Percentiles rank a stretch among this genome's conserved stretches.
Conservation (phyloP, 208 protist species). For the Leishmania gerbilli region DNA sequence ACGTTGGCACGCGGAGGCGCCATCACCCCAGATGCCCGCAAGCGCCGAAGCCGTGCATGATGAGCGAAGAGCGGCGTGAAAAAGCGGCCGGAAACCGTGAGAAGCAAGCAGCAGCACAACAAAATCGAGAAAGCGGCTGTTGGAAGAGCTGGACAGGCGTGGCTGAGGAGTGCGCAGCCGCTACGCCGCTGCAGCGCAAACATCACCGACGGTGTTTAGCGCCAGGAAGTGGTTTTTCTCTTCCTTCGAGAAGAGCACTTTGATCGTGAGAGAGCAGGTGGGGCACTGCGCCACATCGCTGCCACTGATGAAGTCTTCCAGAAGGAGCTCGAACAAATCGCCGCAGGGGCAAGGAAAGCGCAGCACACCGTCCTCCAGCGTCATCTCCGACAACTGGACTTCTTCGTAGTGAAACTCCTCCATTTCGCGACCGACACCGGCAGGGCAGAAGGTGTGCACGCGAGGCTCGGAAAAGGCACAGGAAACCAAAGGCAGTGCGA, state of each 20-base stretch:
- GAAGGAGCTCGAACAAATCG: slow-evolving; percentile 87
- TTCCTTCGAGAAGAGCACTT: slow-evolving; percentile 67
- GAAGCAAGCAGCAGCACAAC: not conserved
- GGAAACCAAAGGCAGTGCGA: not conserved
- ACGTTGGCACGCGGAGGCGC: not conserved
- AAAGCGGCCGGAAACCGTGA: not conserved
- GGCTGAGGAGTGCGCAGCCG: not conserved
- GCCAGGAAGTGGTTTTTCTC: slow-evolving; percentile 54
- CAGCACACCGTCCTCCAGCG: slow-evolving; percentile 67
- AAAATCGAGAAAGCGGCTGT: not conserved
- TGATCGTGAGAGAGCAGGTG: slow-evolving; percentile 89
- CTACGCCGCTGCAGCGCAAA: slow-evolving; percentile 34
- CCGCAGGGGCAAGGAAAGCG: slow-evolving; percentile 92
- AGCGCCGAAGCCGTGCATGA: not conserved
- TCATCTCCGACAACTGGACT: slow-evolving; percentile 83
- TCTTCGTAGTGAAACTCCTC: slow-evolving; percentile 92
- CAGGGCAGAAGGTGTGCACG: not conserved
- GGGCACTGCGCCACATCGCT: slow-evolving; percentile 84
- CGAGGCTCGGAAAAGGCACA: slow-evolving; percentile 5
- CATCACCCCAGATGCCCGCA: not conserved
- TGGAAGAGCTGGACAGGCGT: not conserved
- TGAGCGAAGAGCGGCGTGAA: not conserved
- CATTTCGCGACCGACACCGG: slow-evolving; percentile 22
- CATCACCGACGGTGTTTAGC: not conserved
- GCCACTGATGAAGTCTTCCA: slow-evolving; percentile 76